A percentile compares a stretch with the other conserved stretches of the same genome.
Evolutionary conservation across 164 flowering plant species (phyloP).

Genomic region (Vitis rupestris): DNA sequence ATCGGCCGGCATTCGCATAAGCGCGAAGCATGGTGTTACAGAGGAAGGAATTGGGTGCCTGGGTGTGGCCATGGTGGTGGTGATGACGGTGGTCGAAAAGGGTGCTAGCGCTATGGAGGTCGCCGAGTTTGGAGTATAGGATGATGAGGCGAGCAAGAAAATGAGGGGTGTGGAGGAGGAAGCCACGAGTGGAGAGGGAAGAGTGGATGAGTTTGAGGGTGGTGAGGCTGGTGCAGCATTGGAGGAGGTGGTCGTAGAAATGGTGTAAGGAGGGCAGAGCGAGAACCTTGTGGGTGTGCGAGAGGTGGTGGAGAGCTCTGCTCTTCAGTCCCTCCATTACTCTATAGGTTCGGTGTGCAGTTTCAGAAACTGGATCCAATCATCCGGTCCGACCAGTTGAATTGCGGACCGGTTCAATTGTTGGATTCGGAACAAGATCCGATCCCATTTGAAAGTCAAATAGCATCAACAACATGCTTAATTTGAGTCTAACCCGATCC

Average conservation of each 20-base stretch:
- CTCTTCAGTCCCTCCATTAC: too few relatives aligned
- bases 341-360: too few relatives aligned
- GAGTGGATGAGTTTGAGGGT: constrained; percentile 19
- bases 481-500: too few relatives aligned
- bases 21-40: constrained; percentile 49
- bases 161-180: constrained; percentile 9
- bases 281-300: too few relatives aligned
- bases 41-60: constrained; percentile 30
- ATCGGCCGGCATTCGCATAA: constrained; percentile 25
- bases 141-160: constrained; percentile 12
- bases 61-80: not conserved
- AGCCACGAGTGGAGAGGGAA: constrained; percentile 10
- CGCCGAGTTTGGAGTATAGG: constrained; percentile 14
- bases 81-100: constrained; percentile 19
- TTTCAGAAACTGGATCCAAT: too few relatives aligned
- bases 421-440: too few relatives aligned
- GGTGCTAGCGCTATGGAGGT: constrained; percentile 17
- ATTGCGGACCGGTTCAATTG: too few relatives aligned
- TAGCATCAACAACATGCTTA: too few relatives aligned
- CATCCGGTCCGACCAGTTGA: too few relatives aligned
- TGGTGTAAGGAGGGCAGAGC: too few relatives aligned
- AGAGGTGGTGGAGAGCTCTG: too few relatives aligned
- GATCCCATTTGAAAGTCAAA: too few relatives aligned
- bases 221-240: constrained; percentile 8
- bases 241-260: constrained; percentile 5